These are phyloP conservation scores for Didymella pomorum DNA, from an alignment of 2,329 filamentous ascomycete genomes.

Conservation along the genomic window DNA sequence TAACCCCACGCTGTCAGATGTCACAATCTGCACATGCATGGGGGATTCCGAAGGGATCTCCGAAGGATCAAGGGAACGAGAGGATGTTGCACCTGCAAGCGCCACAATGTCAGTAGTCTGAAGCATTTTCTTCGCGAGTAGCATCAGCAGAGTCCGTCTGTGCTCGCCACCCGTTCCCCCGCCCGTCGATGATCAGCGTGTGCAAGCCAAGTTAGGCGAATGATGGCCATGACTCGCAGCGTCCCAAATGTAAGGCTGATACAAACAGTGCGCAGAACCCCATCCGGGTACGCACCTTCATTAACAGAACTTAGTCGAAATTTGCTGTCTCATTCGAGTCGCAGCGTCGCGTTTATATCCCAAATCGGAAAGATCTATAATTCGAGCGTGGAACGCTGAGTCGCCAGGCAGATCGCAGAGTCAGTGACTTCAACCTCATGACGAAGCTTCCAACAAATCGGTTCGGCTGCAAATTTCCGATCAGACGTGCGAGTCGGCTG, in stretches of 20 bases:
- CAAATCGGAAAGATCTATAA: not conserved
- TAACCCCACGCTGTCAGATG: not conserved
- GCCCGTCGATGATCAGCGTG: conserved; percentile 10
- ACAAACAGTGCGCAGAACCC: conserved; percentile 1
- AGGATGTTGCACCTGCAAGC: conserved; percentile 4
- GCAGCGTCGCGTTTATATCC: not conserved
- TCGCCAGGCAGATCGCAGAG: not conserved
- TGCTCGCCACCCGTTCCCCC: conserved; percentile 9
- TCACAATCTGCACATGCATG: not conserved
- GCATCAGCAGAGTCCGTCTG: conserved; percentile 1
- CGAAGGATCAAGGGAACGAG: not conserved
- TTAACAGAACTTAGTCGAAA: not conserved
- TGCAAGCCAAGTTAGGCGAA: conserved; percentile 8
- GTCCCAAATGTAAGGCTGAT: conserved; percentile 13
- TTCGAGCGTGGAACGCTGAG: not conserved
- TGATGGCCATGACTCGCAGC: conserved; percentile 9
- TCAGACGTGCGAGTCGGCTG: conserved; percentile 1
- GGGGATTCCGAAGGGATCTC: not conserved
- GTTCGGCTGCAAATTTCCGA: conserved; percentile 3
- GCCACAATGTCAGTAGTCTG: conserved; percentile 4
- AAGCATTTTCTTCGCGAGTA: conserved; percentile 2
- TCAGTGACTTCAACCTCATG: not conserved
- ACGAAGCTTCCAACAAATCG: not conserved
- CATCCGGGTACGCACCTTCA: not conserved
- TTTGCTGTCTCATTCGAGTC: not conserved